Evolutionary conservation across 331 rosid species (phyloP).

Genomic region (Pyracantha coccinea): DNA sequence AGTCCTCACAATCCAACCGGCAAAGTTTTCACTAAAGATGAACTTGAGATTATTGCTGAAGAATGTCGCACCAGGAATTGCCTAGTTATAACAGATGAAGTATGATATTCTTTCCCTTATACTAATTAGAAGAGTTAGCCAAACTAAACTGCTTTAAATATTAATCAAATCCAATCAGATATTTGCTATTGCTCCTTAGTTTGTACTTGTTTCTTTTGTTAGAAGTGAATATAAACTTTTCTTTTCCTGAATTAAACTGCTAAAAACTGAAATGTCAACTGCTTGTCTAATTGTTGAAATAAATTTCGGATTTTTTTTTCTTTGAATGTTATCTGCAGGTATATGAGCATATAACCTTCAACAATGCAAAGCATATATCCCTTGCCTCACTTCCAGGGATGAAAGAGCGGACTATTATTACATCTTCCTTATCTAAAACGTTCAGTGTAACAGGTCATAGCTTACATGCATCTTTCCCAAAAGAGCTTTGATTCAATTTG

Average conservation of each 20-base stretch:
- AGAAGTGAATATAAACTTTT: not conserved
- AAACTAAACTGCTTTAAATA: not conserved
- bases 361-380: slow-evolving; percentile 50
- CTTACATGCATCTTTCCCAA: not conserved
- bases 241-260: not conserved
- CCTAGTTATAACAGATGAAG: slow-evolving; percentile 89
- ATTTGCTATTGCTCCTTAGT: not conserved
- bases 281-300: no score
- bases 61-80: slow-evolving; percentile 46
- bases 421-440: slow-evolving; percentile 80
- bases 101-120: slow-evolving; percentile 18
- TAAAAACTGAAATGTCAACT: not conserved
- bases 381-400: slow-evolving; percentile 75
- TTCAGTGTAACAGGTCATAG: slow-evolving; percentile 60
- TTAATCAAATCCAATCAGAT: not conserved
- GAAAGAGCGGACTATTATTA: slow-evolving; percentile 72
- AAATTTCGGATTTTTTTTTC: not conserved
- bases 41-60: slow-evolving; percentile 69
- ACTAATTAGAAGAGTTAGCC: slow-evolving; percentile 6
- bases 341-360: slow-evolving; percentile 63
- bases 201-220: not conserved
- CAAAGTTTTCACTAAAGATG: slow-evolving; percentile 70
- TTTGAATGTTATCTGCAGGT: slow-evolving; percentile 37
- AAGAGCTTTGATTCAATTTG: not conserved
- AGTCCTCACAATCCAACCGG: slow-evolving; percentile 97